Evolutionary conservation across 805 yeast genomes (phyloP).

Genomic region (Schwanniomyces vanrijiae): DNA sequence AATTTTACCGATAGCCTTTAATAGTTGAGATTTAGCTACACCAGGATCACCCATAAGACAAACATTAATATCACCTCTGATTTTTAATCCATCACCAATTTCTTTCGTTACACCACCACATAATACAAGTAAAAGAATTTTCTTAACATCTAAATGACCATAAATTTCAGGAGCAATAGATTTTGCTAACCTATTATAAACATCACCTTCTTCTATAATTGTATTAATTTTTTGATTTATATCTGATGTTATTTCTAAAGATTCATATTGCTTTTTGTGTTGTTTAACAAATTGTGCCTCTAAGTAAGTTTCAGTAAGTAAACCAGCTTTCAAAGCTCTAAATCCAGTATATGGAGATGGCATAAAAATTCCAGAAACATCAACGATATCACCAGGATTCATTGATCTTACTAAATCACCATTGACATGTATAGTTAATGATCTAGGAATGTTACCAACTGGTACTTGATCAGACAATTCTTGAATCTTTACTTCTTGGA

Average conservation of each 20-base stretch:
- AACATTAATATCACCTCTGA: slow-evolving; percentile 94
- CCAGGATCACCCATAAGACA: slow-evolving; percentile 99
- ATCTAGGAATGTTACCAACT: slow-evolving; percentile 94
- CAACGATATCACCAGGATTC: slow-evolving; percentile 94
- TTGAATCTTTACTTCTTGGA: slow-evolving; percentile 94
- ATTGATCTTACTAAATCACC: slow-evolving; percentile 86
- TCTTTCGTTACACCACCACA: slow-evolving; percentile 96
- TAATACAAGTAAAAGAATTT: slow-evolving; percentile 77
- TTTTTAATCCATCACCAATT: slow-evolving; percentile 94
- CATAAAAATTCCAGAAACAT: slow-evolving; percentile 85
- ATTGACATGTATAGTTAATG: slow-evolving; percentile 81
- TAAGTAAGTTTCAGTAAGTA: slow-evolving; percentile 88
- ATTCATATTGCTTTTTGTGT: slow-evolving; percentile 84
- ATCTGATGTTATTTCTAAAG: slow-evolving; percentile 56
- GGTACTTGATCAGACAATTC: slow-evolving; percentile 97
- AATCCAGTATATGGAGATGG: slow-evolving; percentile 97
- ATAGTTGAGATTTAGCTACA: slow-evolving; percentile 95
- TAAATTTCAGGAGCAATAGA: slow-evolving; percentile 97
- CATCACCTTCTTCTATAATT: slow-evolving; percentile 61
- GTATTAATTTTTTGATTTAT: slow-evolving; percentile 54
- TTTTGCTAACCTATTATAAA: slow-evolving; percentile 75
- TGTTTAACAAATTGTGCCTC: slow-evolving; percentile 85
- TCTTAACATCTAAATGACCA: slow-evolving; percentile 92
- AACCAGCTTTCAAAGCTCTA: slow-evolving; percentile 87
- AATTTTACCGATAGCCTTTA: slow-evolving; percentile 85